A percentile compares a stretch with the other conserved stretches of the same genome.
These are phyloP conservation scores for Zymoseptoria passerinii DNA, from an alignment of 2,329 filamentous ascomycete genomes.

Conservation along the genomic window DNA sequence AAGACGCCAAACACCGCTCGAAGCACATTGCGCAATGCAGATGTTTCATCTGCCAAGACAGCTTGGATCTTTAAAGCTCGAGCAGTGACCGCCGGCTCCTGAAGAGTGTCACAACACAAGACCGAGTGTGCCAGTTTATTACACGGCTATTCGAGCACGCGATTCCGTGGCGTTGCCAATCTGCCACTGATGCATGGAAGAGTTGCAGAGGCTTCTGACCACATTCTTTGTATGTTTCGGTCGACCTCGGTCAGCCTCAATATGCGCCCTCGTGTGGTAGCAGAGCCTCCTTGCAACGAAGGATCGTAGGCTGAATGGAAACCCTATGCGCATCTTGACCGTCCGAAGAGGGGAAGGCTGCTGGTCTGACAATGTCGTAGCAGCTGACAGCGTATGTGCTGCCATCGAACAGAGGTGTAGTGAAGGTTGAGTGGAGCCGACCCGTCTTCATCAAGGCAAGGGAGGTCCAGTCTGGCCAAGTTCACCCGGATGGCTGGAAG, in stretches of 20 bases:
- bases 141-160: not conserved
- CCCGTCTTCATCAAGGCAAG: not conserved
- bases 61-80: not conserved
- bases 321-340: not conserved
- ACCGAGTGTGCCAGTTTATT: not conserved
- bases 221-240: not conserved
- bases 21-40: not conserved
- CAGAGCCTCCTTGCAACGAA: not conserved
- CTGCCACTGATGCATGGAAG: not conserved
- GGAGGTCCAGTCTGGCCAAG: not conserved
- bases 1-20: not conserved
- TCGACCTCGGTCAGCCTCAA: not conserved
- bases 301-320: not conserved
- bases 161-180: not conserved
- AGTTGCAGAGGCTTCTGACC: not conserved
- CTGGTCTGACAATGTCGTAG: not conserved
- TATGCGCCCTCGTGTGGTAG: not conserved
- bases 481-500: not conserved
- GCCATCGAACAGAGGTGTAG: not conserved
- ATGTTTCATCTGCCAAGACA: not conserved
- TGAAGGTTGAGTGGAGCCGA: slow-evolving; percentile 1
- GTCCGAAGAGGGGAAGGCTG: not conserved
- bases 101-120: not conserved
- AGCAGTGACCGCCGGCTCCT: not conserved
- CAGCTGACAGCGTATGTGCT: slow-evolving; percentile 1